phyloP scores from a whole-genome alignment of 2,329 filamentous ascomycete species.

The Cyclaneusma minus region DNA sequence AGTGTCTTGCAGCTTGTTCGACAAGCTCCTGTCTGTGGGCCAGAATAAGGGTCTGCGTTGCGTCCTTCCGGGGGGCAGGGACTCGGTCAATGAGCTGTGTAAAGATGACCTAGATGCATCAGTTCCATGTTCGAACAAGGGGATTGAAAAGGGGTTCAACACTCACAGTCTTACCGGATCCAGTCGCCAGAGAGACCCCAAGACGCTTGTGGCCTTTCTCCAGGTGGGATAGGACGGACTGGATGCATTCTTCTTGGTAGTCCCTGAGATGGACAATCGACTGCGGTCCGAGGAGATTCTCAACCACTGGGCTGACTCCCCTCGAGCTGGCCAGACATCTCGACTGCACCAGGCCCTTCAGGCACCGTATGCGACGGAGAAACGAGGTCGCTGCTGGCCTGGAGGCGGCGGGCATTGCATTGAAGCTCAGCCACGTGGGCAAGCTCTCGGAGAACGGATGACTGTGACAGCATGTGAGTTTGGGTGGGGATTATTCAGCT shows the following conservation, averaged over 20 bases:
- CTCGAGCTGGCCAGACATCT: conserved; percentile 1
- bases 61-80: conserved; percentile 33
- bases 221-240: conserved; percentile 58
- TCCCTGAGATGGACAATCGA: conserved; percentile 46
- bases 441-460: too few species aligned
- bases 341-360: neutral
- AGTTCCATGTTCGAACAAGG: neutral
- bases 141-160: conserved; percentile 4
- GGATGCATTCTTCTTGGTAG: conserved; percentile 87
- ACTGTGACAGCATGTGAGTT: too few species aligned
- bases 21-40: conserved; percentile 88
- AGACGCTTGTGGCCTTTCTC: conserved; percentile 60
- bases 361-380: conserved; percentile 14
- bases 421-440: neutral
- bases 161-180: conserved; percentile 71
- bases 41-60: conserved; percentile 72
- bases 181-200: conserved; percentile 75
- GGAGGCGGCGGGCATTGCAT: neutral
- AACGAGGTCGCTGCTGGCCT: neutral
- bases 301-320: neutral
- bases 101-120: conserved; percentile 60
- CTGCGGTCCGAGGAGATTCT: neutral
- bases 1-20: conserved; percentile 83
- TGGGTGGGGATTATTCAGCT: too few species aligned
- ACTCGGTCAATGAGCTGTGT: conserved; percentile 83